phyloP scores from a whole-genome alignment of 2,329 filamentous ascomycete genomes.

The Talaromyces sp. region DNA sequence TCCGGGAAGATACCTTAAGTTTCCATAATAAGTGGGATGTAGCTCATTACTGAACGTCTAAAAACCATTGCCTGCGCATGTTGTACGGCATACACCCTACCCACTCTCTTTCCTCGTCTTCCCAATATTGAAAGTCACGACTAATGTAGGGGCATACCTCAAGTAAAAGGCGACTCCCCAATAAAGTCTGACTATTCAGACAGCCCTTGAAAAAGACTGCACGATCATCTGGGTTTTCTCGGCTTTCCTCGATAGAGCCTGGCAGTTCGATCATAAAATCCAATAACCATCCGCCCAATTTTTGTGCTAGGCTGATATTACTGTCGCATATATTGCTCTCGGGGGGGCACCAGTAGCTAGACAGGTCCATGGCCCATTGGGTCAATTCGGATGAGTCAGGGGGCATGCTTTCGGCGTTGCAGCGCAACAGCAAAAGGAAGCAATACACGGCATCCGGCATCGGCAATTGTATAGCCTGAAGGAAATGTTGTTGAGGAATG shows the following conservation, averaged over 20 bases:
- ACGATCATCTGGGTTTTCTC: conserved; percentile 17
- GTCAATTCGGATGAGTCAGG: conserved; percentile 35
- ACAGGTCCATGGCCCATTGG: conserved; percentile 33
- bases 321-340: not conserved
- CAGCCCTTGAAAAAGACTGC: conserved; percentile 30
- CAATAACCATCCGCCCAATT: conserved; percentile 36
- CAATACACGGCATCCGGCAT: conserved; percentile 25
- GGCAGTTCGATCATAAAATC: conserved; percentile 35
- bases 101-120: not conserved
- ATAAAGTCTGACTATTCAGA: conserved; percentile 22
- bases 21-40: no score
- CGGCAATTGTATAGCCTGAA: conserved; percentile 28
- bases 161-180: conserved; percentile 25
- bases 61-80: not conserved
- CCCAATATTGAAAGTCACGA: not conserved
- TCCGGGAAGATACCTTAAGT: no score
- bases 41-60: not conserved
- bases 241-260: conserved; percentile 21
- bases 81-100: not conserved
- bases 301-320: conserved; percentile 11
- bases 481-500: conserved; percentile 35
- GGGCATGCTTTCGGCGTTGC: conserved; percentile 39
- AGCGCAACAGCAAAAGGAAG: conserved; percentile 36
- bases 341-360: not conserved
- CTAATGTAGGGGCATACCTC: conserved; percentile 22